Evolutionary conservation across 1,139 yeast species (phyloP).

Genomic region (Insectozyma bohioensis): DNA sequence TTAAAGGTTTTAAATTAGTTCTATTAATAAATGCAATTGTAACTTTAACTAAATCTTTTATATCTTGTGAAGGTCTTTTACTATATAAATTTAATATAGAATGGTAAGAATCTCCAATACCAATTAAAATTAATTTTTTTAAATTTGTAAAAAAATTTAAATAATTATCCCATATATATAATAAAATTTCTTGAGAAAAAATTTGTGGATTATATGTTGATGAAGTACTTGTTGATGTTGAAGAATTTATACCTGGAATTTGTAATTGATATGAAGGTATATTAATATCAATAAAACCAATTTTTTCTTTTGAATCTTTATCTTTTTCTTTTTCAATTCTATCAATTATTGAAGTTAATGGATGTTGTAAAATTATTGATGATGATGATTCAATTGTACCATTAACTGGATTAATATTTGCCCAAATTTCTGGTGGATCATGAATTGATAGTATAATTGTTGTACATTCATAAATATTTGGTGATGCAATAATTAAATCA

Average conservation of each 20-base stretch:
- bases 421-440: slow-evolving; percentile 95
- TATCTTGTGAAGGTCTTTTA: slow-evolving; percentile 61
- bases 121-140: slow-evolving; percentile 73
- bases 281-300: slow-evolving; percentile 82
- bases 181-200: slow-evolving; percentile 72
- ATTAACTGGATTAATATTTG: slow-evolving; percentile 73
- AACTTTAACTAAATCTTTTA: slow-evolving; percentile 65
- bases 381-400: slow-evolving; percentile 76
- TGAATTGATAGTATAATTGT: slow-evolving; percentile 73
- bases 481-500: slow-evolving; percentile 76
- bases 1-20: slow-evolving; percentile 67
- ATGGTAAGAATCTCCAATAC: slow-evolving; percentile 87
- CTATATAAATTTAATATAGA: slow-evolving; percentile 87
- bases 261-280: slow-evolving; percentile 56
- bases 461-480: slow-evolving; percentile 62
- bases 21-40: slow-evolving; percentile 71
- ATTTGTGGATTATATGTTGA: slow-evolving; percentile 57
- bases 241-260: slow-evolving; percentile 23
- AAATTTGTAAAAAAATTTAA: slow-evolving; percentile 69
- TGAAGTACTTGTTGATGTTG: slow-evolving; percentile 17
- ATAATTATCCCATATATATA: slow-evolving; percentile 90
- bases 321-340: slow-evolving; percentile 40
- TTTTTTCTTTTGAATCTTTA: slow-evolving; percentile 50
- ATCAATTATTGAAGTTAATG: slow-evolving; percentile 38
- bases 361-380: slow-evolving; percentile 59